Conservation (phyloP, 2,329 filamentous ascomycete species). For the Saccharata proteae region DNA sequence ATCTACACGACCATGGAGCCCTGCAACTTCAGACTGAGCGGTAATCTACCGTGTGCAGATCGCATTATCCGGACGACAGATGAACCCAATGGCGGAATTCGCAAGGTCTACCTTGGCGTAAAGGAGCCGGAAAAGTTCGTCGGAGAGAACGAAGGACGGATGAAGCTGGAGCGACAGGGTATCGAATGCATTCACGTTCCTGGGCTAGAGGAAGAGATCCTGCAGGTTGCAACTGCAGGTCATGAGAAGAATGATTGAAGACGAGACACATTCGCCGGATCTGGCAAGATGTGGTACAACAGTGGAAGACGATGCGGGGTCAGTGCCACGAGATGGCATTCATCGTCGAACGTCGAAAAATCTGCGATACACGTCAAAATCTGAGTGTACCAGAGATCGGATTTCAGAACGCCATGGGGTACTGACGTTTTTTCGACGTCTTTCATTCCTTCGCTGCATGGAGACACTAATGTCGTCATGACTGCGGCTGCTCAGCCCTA, state of each 20-base stretch:
- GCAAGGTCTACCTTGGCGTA: slow-evolving; percentile 75
- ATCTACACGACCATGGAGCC: slow-evolving; percentile 94
- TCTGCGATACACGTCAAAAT: no score
- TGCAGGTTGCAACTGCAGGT: slow-evolving; percentile 71
- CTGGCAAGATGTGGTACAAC: no score
- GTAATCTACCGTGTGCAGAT: slow-evolving; percentile 66
- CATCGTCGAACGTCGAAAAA: no score
- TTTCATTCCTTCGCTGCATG: no score
- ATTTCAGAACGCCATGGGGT: no score
- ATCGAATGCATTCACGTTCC: slow-evolving; percentile 60
- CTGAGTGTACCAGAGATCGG: no score
- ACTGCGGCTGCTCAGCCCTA: no score
- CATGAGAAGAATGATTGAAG: slow-evolving; percentile 49
- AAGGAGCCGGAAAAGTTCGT: slow-evolving; percentile 87
- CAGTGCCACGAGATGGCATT: no score
- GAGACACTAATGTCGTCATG: no score
- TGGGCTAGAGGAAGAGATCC: slow-evolving; percentile 70
- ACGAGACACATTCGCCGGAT: no score
- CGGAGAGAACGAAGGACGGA: slow-evolving; percentile 62
- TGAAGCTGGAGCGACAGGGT: slow-evolving; percentile 57
- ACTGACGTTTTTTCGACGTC: no score
- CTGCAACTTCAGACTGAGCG: slow-evolving; percentile 61
- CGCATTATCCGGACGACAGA: slow-evolving; percentile 49
- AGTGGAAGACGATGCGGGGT: no score
- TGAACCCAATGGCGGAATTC: slow-evolving; percentile 41